Evolutionary conservation across 352 stramenopile genomes (phyloP).

Genomic region (Pythium phragmiticola): DNA sequence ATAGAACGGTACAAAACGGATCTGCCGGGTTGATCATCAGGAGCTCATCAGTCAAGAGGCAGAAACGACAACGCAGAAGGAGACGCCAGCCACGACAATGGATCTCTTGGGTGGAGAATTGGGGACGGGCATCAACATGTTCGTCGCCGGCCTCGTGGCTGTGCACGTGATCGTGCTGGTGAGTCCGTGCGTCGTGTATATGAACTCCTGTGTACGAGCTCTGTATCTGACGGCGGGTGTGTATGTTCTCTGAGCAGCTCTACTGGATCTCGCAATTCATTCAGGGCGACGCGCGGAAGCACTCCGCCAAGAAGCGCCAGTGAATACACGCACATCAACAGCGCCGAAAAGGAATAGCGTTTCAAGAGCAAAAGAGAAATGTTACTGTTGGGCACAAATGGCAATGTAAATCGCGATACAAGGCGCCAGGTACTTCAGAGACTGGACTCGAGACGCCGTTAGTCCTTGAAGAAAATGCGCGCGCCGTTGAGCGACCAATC

Average conservation of each 20-base stretch:
- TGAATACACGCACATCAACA: constrained; percentile 24
- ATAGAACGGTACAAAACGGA: constrained; percentile 22
- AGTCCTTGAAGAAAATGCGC: constrained; percentile 93
- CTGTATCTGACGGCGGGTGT: background rate
- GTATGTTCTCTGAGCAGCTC: constrained; percentile 22
- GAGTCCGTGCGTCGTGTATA: constrained; percentile 15
- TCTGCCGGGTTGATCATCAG: background rate
- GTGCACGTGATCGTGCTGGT: constrained; percentile 77
- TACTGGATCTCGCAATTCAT: constrained; percentile 73
- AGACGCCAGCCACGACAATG: constrained; percentile 8
- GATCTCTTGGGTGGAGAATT: constrained; percentile 31
- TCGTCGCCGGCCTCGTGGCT: constrained; percentile 63
- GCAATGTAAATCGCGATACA: constrained; percentile 5
- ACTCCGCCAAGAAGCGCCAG: constrained; percentile 58
- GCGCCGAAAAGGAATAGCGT: background rate
- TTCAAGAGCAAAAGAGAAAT: background rate
- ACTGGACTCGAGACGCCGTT: constrained; percentile 1
- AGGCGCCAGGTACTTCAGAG: background rate
- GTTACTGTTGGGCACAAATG: constrained; percentile 6
- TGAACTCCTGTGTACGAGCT: background rate
- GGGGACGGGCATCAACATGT: constrained; percentile 49
- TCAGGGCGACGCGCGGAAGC: constrained; percentile 46
- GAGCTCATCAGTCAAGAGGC: background rate
- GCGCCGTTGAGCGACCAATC: constrained; percentile 90
- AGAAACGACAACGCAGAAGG: background rate